Evolutionary conservation across 495 filamentous ascomycete species (phyloP), one percentile per base, ranked within the genome.

Genomic region (Penicillium crystallinum): DNA sequence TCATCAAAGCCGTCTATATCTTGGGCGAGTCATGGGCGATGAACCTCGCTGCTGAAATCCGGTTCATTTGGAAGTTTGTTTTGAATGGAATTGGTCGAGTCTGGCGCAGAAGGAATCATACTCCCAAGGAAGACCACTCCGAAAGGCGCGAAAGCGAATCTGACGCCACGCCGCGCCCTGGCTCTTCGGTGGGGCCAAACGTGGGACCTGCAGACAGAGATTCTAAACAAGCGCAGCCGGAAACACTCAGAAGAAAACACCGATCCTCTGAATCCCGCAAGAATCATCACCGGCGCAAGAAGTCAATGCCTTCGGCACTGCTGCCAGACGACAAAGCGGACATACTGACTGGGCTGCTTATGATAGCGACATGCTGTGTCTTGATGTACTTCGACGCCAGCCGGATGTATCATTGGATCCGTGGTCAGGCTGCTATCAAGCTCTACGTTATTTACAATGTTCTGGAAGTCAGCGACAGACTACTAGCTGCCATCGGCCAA

Each of bases 381-480:
- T 75, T 99, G 49, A 93, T 96, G 87, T 83, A 81, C 52, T 88
- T 97, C 35, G 93, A 99, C 70, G 92, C 95, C 10, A 96, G 91
- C 65, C 81, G 90, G 31, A 96, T 99, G 90, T 99, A 99, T 69
- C 93, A 99, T 66, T 88, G 90, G 62, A 97, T 99, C 61, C 85
- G 90, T 39, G 93, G 90, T 7, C 95, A 97, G 70, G 90, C 90
- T 4, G 91, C 91, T 7, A 95, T 99, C 71, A 99, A 99, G 66
- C 77, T 99, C 3, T 99, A 97, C 68, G 91, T 97, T 38, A 97
- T 99, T 42, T 97, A 95, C 74, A 97, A 97, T 61, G 88, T 95
- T 27, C 78, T 99, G 4, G 93, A 99, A 69, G 87, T 85, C 49
- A 84, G 83, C 44, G 93, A 99, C 65, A 83, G 89, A 22, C 77